These are phyloP conservation scores for Lactifluus hygrophoroides DNA, from an alignment of 768 basidiomycete genomes.

Conservation along the genomic window DNA sequence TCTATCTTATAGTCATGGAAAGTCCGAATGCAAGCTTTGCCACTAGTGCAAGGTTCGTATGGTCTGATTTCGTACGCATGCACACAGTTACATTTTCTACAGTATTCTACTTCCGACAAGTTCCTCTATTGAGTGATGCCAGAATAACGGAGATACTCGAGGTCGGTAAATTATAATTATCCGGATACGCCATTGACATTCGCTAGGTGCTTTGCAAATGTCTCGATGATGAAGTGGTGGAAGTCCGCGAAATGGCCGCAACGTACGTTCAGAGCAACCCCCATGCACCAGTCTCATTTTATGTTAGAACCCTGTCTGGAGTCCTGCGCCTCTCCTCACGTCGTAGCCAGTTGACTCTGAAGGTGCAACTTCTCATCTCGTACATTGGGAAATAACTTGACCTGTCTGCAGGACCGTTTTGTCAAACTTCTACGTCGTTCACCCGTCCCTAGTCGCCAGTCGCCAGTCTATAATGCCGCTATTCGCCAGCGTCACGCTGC, in stretches of 20 bases:
- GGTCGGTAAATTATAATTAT: constrained; percentile 31
- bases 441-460: constrained; percentile 54
- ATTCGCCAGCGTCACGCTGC: constrained; percentile 82
- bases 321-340: constrained; percentile 76
- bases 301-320: constrained; percentile 61
- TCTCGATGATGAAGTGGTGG: constrained; percentile 78
- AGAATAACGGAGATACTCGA: constrained; percentile 77
- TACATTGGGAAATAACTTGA: constrained; percentile 25
- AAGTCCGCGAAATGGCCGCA: constrained; percentile 86
- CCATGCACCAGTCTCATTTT: neutral
- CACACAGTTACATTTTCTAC: neutral
- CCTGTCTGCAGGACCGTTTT: constrained; percentile 55
- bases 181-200: neutral
- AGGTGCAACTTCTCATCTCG: constrained; percentile 35
- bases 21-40: constrained; percentile 78
- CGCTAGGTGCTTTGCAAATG: constrained; percentile 67
- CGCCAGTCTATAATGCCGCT: constrained; percentile 57
- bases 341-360: constrained; percentile 64
- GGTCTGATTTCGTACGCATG: neutral
- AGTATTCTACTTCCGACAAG: constrained; percentile 86
- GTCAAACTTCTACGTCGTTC: constrained; percentile 62
- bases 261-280: constrained; percentile 40
- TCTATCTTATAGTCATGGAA: constrained; percentile 63
- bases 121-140: constrained; percentile 68
- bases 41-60: constrained; percentile 62